Evolutionary conservation across 2,329 filamentous ascomycete genomes (phyloP), one percentile per base, ranked within the genome.

Genomic region (Neoscytalidium dimidiatum): DNA sequence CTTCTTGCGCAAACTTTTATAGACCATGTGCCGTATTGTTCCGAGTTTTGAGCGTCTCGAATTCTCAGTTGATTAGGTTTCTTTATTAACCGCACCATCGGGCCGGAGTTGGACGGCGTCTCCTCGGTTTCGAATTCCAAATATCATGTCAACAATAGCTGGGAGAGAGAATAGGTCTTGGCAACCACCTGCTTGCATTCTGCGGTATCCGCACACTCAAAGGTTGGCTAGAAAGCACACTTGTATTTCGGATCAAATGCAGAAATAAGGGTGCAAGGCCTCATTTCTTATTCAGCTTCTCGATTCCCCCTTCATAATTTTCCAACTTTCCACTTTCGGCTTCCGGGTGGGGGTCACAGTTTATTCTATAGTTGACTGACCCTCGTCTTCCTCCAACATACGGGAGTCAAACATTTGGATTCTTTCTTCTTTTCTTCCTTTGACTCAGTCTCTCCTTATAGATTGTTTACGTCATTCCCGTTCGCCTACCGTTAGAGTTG

Each of bases 91-190:
- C 58, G 43, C 43, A 49, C 58, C 58, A 62, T 62, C 44, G 58
- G 58, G 58, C 43, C 58, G 58, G 58, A 62, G 58, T 62, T 62
- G 58, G 58, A 62, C 46, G 58, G 58, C 58, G 58, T 62, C 58
- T 51, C 33, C 58, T 62, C 33, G 58, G 44, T 62, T 62, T 62
- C 46, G 33, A 62, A 60, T 60, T 60, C 41, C 41, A 46, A 60
- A 46, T 60, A 60, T 44, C 38, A 58, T 35, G 56, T 51, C 60
- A 51, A 52, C 60, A 62, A 41, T 35, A 44, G 60, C 60, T 46
- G 41, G 38, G 56, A 60, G 38, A 41, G 56, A 28, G 9, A 60
- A 60, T 17, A n/a, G 41, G 56, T 60, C 56, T 60, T 60, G 56
- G 41, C 56, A 60, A 60, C 44, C 56, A 46, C 56, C 41, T 60